Conservation (phyloP, 495 filamentous ascomycete genomes). For the Podospora anserina region DNA sequence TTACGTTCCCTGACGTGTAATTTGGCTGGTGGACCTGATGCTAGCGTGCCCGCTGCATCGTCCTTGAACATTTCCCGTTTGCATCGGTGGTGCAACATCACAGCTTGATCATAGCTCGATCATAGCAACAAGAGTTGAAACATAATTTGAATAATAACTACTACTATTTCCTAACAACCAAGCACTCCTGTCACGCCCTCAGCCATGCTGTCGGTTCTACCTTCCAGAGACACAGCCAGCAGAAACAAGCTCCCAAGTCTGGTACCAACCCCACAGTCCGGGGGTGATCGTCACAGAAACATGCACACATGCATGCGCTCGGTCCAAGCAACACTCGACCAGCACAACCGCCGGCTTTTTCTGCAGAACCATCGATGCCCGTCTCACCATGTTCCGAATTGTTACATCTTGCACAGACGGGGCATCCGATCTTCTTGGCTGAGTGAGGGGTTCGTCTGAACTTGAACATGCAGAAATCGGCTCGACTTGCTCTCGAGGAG, state of each 20-base stretch:
- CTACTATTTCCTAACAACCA: no score
- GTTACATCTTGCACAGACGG: background rate
- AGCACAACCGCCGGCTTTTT: background rate
- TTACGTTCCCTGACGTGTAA: background rate
- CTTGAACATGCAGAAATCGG: background rate
- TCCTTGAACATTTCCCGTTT: background rate
- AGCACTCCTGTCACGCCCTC: background rate
- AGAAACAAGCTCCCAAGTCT: background rate
- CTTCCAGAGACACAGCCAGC: background rate
- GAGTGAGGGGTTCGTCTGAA: constrained; percentile 12
- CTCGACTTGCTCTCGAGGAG: background rate
- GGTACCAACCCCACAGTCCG: background rate
- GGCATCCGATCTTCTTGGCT: background rate
- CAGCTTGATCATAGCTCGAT: background rate
- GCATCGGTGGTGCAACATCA: background rate
- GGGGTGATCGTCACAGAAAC: background rate
- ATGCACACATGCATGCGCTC: background rate
- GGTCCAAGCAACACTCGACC: background rate
- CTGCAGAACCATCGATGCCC: background rate
- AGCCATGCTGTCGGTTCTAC: background rate
- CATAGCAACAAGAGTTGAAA: background rate
- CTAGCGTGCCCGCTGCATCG: background rate
- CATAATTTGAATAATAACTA: background rate
- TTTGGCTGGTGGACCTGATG: background rate
- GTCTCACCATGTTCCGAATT: background rate